These are phyloP conservation scores for Mucor plumbeus DNA, from an alignment of 371 early-diverging fungal species.

Conservation along the genomic window DNA sequence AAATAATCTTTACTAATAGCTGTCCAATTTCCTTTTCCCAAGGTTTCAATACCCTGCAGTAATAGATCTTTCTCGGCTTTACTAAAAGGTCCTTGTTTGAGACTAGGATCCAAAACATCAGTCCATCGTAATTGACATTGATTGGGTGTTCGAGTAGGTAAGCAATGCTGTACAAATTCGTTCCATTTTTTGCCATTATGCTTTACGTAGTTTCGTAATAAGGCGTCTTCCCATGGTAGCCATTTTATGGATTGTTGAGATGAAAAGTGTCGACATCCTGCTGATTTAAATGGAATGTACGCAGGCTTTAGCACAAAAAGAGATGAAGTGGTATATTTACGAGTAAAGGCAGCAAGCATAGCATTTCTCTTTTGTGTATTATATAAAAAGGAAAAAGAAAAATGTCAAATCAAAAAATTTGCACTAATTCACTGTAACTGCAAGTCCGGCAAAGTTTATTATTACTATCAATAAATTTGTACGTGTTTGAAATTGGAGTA, in stretches of 20 bases:
- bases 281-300: not conserved
- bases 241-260: slow-evolving; percentile 24
- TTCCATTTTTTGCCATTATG: slow-evolving; percentile 43
- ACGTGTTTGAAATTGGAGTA: too few relatives aligned
- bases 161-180: slow-evolving; percentile 34
- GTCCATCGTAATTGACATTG: slow-evolving; percentile 35
- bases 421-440: too few relatives aligned
- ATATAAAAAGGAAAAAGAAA: not conserved
- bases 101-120: slow-evolving; percentile 26
- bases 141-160: slow-evolving; percentile 38
- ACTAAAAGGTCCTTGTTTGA: slow-evolving; percentile 39
- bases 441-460: too few relatives aligned
- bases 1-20: slow-evolving; percentile 29
- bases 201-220: slow-evolving; percentile 35
- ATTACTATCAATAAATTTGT: too few relatives aligned
- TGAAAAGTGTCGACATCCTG: not conserved
- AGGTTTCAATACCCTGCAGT: slow-evolving; percentile 16
- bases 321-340: not conserved
- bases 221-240: slow-evolving; percentile 47
- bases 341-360: slow-evolving; percentile 5
- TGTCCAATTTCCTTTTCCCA: slow-evolving; percentile 35
- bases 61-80: slow-evolving; percentile 25
- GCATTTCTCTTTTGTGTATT: slow-evolving; percentile 1
- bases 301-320: not conserved
- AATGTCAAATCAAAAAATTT: not conserved